phyloP scores from a whole-genome alignment of 257 asterid species.

The Linaria vulgaris region DNA sequence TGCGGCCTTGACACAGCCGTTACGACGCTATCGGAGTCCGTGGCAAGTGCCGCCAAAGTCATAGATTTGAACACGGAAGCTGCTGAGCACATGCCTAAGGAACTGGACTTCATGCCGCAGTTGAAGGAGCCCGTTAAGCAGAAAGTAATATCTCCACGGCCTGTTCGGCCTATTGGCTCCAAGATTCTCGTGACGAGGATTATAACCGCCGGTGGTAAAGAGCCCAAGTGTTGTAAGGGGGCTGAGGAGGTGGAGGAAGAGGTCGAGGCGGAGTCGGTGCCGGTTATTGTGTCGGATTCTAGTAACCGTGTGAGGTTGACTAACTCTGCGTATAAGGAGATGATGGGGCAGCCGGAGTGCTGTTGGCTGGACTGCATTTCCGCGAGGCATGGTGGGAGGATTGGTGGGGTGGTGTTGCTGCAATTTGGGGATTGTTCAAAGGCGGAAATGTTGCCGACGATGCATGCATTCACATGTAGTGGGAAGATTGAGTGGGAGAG shows the following conservation, averaged over 20 bases:
- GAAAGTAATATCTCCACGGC: constrained; percentile 55
- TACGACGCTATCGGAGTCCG: constrained; percentile 43
- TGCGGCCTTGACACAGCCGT: constrained; percentile 52
- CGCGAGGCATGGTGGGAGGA: constrained; percentile 57
- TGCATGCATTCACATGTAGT: constrained; percentile 54
- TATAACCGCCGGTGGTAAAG: constrained; percentile 24
- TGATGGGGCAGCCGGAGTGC: constrained; percentile 95
- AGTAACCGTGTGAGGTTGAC: constrained; percentile 64
- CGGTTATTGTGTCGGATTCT: constrained; percentile 69
- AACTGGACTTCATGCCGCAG: constrained; percentile 48
- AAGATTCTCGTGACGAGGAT: constrained; percentile 35
- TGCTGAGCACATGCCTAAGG: constrained; percentile 39
- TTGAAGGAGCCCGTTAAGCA: constrained; percentile 37
- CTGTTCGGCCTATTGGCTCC: constrained; percentile 74
- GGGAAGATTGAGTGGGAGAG: constrained; percentile 80
- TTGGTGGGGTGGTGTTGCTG: constrained; percentile 76
- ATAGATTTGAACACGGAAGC: constrained; percentile 54
- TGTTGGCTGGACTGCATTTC: constrained; percentile 75
- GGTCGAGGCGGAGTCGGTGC: constrained; percentile 61
- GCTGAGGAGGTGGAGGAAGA: constrained; percentile 65
- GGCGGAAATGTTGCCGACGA: neutral
- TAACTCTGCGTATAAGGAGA: constrained; percentile 78
- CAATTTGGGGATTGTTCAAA: constrained; percentile 37
- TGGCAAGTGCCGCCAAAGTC: constrained; percentile 13
- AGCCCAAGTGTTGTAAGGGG: neutral